A percentile compares a stretch with the other conserved stretches of the same genome.
Evolutionary conservation across 164 flowering plant genomes (phyloP).

Genomic region (Akebia trifoliata): DNA sequence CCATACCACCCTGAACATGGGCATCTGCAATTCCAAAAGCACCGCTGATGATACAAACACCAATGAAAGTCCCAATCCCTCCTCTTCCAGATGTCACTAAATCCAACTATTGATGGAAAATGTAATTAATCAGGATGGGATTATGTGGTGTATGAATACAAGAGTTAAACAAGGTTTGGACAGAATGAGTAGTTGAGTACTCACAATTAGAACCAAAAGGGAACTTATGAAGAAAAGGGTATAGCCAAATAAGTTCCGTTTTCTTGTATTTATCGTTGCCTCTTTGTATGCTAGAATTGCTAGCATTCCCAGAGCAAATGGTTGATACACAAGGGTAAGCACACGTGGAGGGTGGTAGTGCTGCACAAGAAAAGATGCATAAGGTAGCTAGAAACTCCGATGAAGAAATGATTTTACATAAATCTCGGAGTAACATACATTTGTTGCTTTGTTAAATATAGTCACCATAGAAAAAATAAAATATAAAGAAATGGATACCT

Average conservation of each 20-base stretch:
- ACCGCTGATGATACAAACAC: constrained; percentile 51
- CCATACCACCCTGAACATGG: not conserved
- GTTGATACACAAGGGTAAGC: constrained; percentile 41
- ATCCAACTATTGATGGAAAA: constrained; percentile 68
- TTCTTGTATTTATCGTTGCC: constrained; percentile 36
- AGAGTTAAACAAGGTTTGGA: too few relatives aligned
- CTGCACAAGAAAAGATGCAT: constrained; percentile 15
- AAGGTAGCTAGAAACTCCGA: not conserved
- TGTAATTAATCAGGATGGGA: too few relatives aligned
- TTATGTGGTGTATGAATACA: too few relatives aligned
- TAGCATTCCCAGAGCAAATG: constrained; percentile 36
- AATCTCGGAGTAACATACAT: too few relatives aligned
- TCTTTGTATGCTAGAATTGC: constrained; percentile 32
- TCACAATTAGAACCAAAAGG: constrained; percentile 49
- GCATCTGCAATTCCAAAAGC: constrained; percentile 55
- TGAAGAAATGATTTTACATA: not conserved
- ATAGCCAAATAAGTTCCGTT: constrained; percentile 51
- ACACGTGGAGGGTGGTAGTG: constrained; percentile 38
- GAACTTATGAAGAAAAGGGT: constrained; percentile 52
- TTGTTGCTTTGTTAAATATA: too few relatives aligned
- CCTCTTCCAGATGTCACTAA: constrained; percentile 66
- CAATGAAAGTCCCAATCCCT: constrained; percentile 51
- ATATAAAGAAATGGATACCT: too few relatives aligned
- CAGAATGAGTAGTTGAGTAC: constrained; percentile 16
- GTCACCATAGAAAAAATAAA: too few relatives aligned